A percentile compares a stretch with the other conserved stretches of the same genome.
Evolutionary conservation across 345 rosid species (phyloP).

Genomic region (Psidium friedrichsthalianum): DNA sequence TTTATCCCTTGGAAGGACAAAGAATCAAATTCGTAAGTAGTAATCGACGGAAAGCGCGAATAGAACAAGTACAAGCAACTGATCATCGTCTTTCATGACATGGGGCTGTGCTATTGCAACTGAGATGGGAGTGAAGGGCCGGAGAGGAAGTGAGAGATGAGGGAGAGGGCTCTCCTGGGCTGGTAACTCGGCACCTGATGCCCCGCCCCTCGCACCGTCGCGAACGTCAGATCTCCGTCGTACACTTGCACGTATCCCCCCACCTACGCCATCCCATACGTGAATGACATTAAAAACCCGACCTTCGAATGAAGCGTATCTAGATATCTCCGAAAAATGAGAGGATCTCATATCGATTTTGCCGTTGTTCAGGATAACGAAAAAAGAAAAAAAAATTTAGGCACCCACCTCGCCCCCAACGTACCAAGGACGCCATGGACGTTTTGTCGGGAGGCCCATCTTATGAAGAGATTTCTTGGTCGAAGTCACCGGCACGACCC

Average conservation of each 20-base stretch:
- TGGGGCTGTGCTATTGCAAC: conserved; percentile 11
- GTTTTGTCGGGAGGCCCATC: conserved; percentile 47
- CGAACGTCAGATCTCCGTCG: conserved; percentile 56
- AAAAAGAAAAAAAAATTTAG: background rate
- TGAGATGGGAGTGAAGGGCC: conserved; percentile 51
- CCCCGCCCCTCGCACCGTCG: conserved; percentile 84
- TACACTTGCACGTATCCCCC: conserved; percentile 79
- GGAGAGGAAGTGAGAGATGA: conserved; percentile 49
- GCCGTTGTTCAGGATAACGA: background rate
- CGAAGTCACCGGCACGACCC: conserved; percentile 75
- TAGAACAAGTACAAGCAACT: background rate
- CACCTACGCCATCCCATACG: conserved; percentile 16
- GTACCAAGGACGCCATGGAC: conserved; percentile 78
- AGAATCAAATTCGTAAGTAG: background rate
- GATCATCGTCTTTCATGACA: background rate
- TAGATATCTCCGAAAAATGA: too few relatives aligned
- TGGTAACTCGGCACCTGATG: conserved; percentile 87
- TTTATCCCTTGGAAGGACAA: background rate
- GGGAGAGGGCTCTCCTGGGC: conserved; percentile 66
- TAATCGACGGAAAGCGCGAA: background rate
- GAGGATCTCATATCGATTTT: background rate
- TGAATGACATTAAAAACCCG: background rate
- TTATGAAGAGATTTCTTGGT: conserved; percentile 48
- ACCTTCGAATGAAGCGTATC: background rate
- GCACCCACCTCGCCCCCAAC: conserved; percentile 39